Evolutionary conservation across 2,329 filamentous ascomycete genomes (phyloP).

Genomic region (Venturiaceae sp.): DNA sequence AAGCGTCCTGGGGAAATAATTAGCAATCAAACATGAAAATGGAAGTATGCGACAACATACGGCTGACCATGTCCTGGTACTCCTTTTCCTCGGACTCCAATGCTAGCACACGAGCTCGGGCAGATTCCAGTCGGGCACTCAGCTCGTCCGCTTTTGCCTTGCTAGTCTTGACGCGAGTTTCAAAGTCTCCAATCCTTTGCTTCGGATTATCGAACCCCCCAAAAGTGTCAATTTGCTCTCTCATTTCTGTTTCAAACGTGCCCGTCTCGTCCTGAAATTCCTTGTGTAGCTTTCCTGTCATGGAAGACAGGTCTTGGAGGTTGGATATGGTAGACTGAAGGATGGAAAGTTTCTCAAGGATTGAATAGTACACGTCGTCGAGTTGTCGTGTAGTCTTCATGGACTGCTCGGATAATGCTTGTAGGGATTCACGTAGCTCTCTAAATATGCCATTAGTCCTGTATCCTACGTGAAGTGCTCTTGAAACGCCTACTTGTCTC

Average conservation of each 20-base stretch:
- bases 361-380: slow-evolving; percentile 64
- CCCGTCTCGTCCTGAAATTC: slow-evolving; percentile 52
- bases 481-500: slow-evolving; percentile 22
- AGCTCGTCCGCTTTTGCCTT: slow-evolving; percentile 51
- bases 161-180: slow-evolving; percentile 50
- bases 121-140: slow-evolving; percentile 53
- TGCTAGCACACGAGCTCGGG: slow-evolving; percentile 53
- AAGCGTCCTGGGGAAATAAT: slow-evolving; percentile 34
- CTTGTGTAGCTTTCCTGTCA: slow-evolving; percentile 47
- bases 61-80: slow-evolving; percentile 49
- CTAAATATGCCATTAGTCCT: slow-evolving; percentile 14
- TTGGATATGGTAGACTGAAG: slow-evolving; percentile 55
- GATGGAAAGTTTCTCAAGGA: slow-evolving; percentile 57
- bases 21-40: background rate
- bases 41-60: slow-evolving; percentile 1
- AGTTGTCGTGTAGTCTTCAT: slow-evolving; percentile 54
- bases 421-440: slow-evolving; percentile 29
- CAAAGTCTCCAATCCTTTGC: slow-evolving; percentile 50
- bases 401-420: slow-evolving; percentile 48
- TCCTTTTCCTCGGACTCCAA: slow-evolving; percentile 59
- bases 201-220: slow-evolving; percentile 57
- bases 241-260: slow-evolving; percentile 51
- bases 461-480: background rate
- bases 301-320: slow-evolving; percentile 56
- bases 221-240: slow-evolving; percentile 49